Base-by-base conservation (phyloP, 441 rosid species). In the Populus trichocarpa region DNA sequence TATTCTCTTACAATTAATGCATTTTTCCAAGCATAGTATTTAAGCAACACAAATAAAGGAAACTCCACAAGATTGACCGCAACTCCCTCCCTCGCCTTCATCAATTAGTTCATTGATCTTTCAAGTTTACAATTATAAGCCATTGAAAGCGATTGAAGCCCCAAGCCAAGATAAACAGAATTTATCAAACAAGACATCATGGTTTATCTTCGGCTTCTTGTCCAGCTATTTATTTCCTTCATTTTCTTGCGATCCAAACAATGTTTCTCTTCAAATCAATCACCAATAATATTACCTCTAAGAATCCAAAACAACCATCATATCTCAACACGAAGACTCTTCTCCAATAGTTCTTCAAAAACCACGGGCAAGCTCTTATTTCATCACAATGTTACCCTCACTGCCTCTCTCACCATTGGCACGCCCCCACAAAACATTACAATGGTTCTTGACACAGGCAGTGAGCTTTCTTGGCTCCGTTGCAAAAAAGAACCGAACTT, bases 401-500 rank as follows among this genome's bases (percentile, higher is more conserved):
- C 97, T 5, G 93, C 89, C 65, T 77, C 97, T 13, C 87, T 92
- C 18, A 89, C 91, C 0, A 86, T 91, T 2, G 98, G 96, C 9
- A 83, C 95, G 0, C 97, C 98, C 3, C 91, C 92, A 3, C 97
- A 92, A 83, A 83, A 81, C 16, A 92, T 91, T 61, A 85, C 90
- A 38, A 89, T 94, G 92, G 91, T 92, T 23, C 83, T 94, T 7
- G 97, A 94, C 81, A 94, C 97, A 0, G 98, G 97, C 5, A 92
- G 96, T 73, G 95, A 94, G 72, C 94, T 92, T 16, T 90, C 97
- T 2, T 92, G 96, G 97, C 90, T 92, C 64, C 93, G 87, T 80
- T 94, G 97, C 78, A 61, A 87, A 78, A 88, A 87, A 75, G 76
- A 67, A 59, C 76, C 75, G 35, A 59, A 72, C n/a, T 22, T 83